A percentile compares a stretch with the other conserved stretches of the same genome.
Evolutionary conservation across 345 rosid genomes (phyloP).

Genomic region (Microthlaspi erraticum): DNA sequence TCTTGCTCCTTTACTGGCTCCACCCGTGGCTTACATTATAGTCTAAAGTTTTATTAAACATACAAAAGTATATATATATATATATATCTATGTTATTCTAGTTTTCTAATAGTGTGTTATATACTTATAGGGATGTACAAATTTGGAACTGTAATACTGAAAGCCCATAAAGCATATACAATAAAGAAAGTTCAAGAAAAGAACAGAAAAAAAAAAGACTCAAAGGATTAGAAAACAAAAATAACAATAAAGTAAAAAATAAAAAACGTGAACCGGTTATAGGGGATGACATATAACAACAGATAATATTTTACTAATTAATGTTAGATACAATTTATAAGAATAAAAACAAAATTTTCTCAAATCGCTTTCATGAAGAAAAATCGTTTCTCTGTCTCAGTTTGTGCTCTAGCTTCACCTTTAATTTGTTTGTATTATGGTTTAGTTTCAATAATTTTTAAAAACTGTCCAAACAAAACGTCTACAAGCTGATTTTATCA

Average conservation of each 20-base stretch:
- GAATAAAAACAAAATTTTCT: not conserved
- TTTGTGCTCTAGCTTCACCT: constrained; percentile 18
- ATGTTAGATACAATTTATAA: not conserved
- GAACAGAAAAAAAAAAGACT: not conserved
- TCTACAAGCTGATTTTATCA: too few species aligned
- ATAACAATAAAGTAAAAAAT: too few species aligned
- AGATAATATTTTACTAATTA: not conserved
- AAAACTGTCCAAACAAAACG: too few species aligned
- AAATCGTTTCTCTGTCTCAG: not conserved
- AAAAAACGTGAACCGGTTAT: not conserved
- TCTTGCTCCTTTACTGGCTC: too few species aligned
- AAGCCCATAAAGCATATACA: not conserved
- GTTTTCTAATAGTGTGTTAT: not conserved
- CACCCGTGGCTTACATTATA: not conserved
- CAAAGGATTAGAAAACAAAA: too few species aligned
- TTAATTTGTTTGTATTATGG: not conserved
- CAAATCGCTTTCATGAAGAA: constrained; percentile 4
- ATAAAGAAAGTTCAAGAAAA: not conserved
- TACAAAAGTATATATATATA: not conserved
- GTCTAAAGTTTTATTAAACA: not conserved
- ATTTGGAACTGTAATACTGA: not conserved
- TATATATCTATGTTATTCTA: not conserved
- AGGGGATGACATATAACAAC: not conserved
- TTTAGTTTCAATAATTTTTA: not conserved
- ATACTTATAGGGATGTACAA: not conserved